Evolutionary conservation across 2,329 filamentous ascomycete genomes (phyloP).

Genomic region (Dryadomyces quercus-mongolicae): DNA sequence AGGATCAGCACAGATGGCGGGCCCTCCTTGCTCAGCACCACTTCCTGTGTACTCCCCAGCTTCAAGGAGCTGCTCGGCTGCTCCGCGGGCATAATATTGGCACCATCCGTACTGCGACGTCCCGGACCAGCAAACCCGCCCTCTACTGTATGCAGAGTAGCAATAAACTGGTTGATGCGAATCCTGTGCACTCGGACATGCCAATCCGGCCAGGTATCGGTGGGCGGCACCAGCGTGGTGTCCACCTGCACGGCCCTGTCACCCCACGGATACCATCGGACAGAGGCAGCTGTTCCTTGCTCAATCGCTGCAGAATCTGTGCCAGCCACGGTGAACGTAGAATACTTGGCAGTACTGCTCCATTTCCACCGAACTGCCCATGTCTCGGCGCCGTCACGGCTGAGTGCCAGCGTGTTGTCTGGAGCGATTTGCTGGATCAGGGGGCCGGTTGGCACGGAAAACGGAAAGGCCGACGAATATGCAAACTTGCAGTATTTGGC

Average conservation of each 20-base stretch:
- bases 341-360: background rate
- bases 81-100: background rate
- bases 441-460: conserved; percentile 21
- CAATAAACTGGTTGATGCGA: background rate
- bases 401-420: conserved; percentile 13
- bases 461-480: conserved; percentile 28
- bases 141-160: conserved; percentile 12
- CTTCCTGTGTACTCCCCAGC: background rate
- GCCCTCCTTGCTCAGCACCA: background rate
- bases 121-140: conserved; percentile 16
- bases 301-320: background rate
- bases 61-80: background rate
- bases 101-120: background rate
- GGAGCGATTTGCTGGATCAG: conserved; percentile 17
- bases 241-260: conserved; percentile 17
- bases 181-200: conserved; percentile 24
- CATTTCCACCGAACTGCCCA: conserved; percentile 11
- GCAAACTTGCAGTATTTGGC: conserved; percentile 28
- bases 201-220: conserved; percentile 22
- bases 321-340: background rate
- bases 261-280: conserved; percentile 13
- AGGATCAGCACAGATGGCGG: conserved; percentile 8
- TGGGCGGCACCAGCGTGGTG: conserved; percentile 23
- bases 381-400: conserved; percentile 12
- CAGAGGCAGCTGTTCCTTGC: background rate